Evolutionary conservation across 106 monocot species (phyloP).

Genomic region (Dendrobium chrysotoxum): DNA sequence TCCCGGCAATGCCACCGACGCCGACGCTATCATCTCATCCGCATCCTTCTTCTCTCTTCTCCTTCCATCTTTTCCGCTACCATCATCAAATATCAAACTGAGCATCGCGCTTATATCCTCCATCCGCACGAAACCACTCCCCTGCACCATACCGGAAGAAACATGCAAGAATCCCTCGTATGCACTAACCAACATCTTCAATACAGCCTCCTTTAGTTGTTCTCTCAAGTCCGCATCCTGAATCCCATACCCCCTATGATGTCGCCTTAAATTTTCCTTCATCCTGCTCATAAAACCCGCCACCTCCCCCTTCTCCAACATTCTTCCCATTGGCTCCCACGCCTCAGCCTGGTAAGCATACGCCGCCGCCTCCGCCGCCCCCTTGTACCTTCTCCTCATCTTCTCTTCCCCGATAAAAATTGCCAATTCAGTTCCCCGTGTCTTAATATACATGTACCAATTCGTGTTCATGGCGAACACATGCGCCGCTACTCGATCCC

Average conservation of each 20-base stretch:
- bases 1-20: not conserved
- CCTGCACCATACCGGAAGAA: not conserved
- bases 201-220: constrained; percentile 36
- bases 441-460: constrained; percentile 51
- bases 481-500: constrained; percentile 21
- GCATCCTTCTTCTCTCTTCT: not conserved
- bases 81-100: constrained; percentile 21
- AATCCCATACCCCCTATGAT: constrained; percentile 16
- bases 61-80: not conserved
- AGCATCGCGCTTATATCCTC: constrained; percentile 19
- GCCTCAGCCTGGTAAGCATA: constrained; percentile 32
- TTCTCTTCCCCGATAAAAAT: constrained; percentile 28
- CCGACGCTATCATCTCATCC: not conserved
- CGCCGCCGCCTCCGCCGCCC: constrained; percentile 41
- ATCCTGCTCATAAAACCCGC: constrained; percentile 20
- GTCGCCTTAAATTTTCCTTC: constrained; percentile 19
- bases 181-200: constrained; percentile 20
- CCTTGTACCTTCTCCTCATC: constrained; percentile 33
- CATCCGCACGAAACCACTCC: constrained; percentile 12
- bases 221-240: constrained; percentile 33
- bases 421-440: constrained; percentile 35
- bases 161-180: constrained; percentile 23
- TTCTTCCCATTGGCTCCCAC: constrained; percentile 23
- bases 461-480: constrained; percentile 46
- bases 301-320: constrained; percentile 17